Evolutionary conservation across 306 rosid genomes (phyloP).

Genomic region (Vigna reflexopilosa): DNA sequence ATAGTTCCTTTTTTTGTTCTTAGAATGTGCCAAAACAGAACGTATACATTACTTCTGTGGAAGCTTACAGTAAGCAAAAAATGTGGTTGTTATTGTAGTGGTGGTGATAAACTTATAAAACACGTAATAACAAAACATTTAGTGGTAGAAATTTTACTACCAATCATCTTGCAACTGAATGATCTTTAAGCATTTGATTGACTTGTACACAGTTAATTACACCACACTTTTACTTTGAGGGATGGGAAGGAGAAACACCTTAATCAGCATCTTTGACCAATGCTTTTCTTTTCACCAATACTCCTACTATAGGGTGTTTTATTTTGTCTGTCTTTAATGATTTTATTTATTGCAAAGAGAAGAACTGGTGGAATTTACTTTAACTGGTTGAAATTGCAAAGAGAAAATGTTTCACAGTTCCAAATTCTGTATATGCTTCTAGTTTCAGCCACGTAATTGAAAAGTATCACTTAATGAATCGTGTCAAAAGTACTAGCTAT

Average conservation of each 20-base stretch:
- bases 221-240: conserved; percentile 1
- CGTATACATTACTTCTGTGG: background rate
- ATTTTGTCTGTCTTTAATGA: conserved; percentile 37
- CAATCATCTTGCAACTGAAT: background rate
- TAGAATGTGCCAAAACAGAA: conserved; percentile 12
- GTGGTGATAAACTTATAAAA: conserved; percentile 13
- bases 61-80: background rate
- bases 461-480: background rate
- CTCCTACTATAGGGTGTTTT: background rate
- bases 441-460: background rate
- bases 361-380: background rate
- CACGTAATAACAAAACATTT: conserved; percentile 8
- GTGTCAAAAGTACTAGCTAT: too few species aligned
- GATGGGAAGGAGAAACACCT: conserved; percentile 22
- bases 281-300: conserved; percentile 30
- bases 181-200: background rate
- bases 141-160: background rate
- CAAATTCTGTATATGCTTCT: conserved; percentile 18
- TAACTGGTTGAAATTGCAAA: background rate
- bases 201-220: background rate
- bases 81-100: conserved; percentile 14
- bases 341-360: conserved; percentile 42
- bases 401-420: conserved; percentile 9
- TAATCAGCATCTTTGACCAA: conserved; percentile 28
- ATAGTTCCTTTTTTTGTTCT: conserved; percentile 12